Evolutionary conservation across 2,329 filamentous ascomycete species (phyloP), one percentile per base, ranked within the genome.

Genomic region (Fusarium nematophilum): DNA sequence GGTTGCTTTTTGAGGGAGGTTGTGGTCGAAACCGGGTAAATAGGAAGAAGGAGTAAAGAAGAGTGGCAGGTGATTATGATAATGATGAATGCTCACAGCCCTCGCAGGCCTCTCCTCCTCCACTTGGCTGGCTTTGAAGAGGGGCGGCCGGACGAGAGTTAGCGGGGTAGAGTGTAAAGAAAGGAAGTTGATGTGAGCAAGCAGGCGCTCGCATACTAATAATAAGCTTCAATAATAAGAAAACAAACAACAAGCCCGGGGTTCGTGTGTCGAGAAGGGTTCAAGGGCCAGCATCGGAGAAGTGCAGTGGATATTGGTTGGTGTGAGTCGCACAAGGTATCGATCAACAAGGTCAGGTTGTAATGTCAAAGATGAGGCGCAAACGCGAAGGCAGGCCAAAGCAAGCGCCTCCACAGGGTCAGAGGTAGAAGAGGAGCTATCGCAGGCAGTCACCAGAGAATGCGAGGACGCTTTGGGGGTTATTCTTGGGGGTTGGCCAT

Each of bases 261-360:
- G n/a, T n/a, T n/a, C n/a, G n/a, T 21, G 21, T 21, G 21, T 21
- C 21, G 6, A 21, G 21, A 6, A 21, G 33, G 37, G 30, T 43
- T 42, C 44, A 59, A 42, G 39, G 49, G 6, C 26, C 26, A 27
- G 30, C 37, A 43, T 62, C 50, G 48, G 48, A 45, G 43, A 55
- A 23, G 31, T 34, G 26, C 21, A 40, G 33, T 58, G 36, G 59
- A 55, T 44, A 31, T 46, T 39, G 50, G 42, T 21, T 51, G 29
- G 26, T 17, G 18, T 29, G 44, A 60, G 17, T 48, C 50, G 37
- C 33, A 43, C 49, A 23, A 25, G 37, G 59, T 23, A 63, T 60
- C 33, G 49, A 63, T 63, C 59, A 60, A 29, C 59, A 36, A 30
- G 29, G 36, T 38, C 40, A 31, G 18, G 40, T 21, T 26, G 26